Evolutionary conservation across 2,329 filamentous ascomycete species (phyloP).

Genomic region (Blumeriella jaapii): DNA sequence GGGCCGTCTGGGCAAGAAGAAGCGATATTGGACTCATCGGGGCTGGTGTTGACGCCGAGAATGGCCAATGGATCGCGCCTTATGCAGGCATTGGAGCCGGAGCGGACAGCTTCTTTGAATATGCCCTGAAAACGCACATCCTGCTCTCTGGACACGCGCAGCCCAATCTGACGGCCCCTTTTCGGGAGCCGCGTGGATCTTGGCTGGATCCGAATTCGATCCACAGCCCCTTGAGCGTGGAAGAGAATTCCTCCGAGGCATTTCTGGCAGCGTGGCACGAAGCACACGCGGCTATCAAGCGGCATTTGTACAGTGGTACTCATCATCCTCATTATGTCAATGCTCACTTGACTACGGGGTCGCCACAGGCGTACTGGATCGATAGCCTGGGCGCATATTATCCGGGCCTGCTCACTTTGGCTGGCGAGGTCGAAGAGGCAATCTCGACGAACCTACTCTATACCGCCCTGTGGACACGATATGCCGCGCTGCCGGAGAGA

Average conservation of each 20-base stretch:
- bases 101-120: conserved; percentile 97
- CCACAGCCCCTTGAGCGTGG: conserved; percentile 46
- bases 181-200: conserved; percentile 17
- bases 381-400: conserved; percentile 95
- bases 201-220: conserved; percentile 55
- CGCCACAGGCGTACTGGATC: conserved; percentile 84
- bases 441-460: conserved; percentile 83
- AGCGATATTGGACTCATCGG: conserved; percentile 82
- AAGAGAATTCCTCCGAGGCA: conserved; percentile 60
- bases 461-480: conserved; percentile 88
- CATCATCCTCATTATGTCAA: conserved; percentile 92
- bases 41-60: conserved; percentile 84
- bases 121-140: conserved; percentile 89
- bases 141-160: conserved; percentile 65
- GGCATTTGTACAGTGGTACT: conserved; percentile 75
- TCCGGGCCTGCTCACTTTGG: conserved; percentile 73
- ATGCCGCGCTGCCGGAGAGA: conserved; percentile 84
- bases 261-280: conserved; percentile 79
- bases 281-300: conserved; percentile 76
- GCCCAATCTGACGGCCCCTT: conserved; percentile 35
- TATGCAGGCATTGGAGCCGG: conserved; percentile 94
- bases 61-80: conserved; percentile 75
- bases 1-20: conserved; percentile 86
- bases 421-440: conserved; percentile 83
- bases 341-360: conserved; percentile 77